These are phyloP conservation scores for Euphorbia celastroides DNA, from an alignment of 441 rosid species.

Conservation along the genomic window DNA sequence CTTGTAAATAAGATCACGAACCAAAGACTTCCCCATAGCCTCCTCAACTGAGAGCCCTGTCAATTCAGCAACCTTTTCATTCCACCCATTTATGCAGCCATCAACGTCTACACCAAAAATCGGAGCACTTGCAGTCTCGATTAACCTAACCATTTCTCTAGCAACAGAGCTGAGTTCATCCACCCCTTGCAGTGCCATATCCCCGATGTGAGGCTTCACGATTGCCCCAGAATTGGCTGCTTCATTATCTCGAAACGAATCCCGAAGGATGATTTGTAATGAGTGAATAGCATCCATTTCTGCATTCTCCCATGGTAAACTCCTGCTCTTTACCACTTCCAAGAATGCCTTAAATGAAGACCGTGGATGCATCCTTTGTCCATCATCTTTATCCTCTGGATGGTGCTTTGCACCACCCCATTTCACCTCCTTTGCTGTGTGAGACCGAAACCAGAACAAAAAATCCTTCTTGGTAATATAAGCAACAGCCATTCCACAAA, in stretches of 20 bases:
- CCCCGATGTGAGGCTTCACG: constrained; percentile 39
- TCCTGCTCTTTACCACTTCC: constrained; percentile 89
- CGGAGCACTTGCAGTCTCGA: constrained; percentile 94
- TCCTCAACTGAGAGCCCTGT: constrained; percentile 86
- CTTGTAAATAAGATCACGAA: constrained; percentile 63
- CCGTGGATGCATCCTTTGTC: constrained; percentile 90
- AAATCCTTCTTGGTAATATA: constrained; percentile 74
- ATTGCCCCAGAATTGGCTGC: constrained; percentile 59
- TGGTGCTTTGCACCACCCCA: constrained; percentile 99
- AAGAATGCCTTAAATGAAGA: constrained; percentile 92
- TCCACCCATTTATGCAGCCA: constrained; percentile 90
- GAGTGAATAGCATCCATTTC: constrained; percentile 99
- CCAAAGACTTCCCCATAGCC: constrained; percentile 94
- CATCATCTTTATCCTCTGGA: constrained; percentile 92
- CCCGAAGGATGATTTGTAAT: constrained; percentile 84
- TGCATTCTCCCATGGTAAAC: constrained; percentile 90
- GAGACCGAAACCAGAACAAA: constrained; percentile 94
- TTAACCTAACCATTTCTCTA: constrained; percentile 96
- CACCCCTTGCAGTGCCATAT: constrained; percentile 60
- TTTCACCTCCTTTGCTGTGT: constrained; percentile 81
- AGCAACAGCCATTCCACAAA: constrained; percentile 97
- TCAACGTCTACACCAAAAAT: constrained; percentile 81
- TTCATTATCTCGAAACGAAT: constrained; percentile 71
- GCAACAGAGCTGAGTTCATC: constrained; percentile 94
- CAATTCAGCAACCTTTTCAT: constrained; percentile 81